These are phyloP conservation scores for Paramecium bursaria DNA, from an alignment of 73 alveolate genomes.

Conservation along the genomic window DNA sequence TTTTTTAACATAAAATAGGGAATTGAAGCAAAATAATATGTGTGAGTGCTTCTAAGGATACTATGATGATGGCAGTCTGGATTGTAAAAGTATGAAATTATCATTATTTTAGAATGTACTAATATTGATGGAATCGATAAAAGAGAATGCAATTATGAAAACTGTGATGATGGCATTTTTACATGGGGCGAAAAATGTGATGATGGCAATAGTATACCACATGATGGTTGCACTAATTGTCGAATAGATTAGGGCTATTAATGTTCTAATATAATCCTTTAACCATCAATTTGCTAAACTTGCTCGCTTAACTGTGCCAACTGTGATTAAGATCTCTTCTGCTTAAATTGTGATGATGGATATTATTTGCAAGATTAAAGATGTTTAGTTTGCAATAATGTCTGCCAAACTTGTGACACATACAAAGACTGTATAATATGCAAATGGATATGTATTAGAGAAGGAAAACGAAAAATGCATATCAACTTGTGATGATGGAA, in stretches of 20 bases:
- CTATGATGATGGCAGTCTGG: too few species aligned
- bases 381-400: neutral
- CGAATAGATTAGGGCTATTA: neutral
- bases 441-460: neutral
- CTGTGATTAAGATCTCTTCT: neutral
- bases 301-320: neutral
- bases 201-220: conserved; percentile 4
- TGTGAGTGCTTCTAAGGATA: too few species aligned
- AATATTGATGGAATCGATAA: too few species aligned
- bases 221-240: conserved; percentile 24
- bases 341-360: conserved; percentile 11
- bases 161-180: conserved; percentile 14
- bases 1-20: too few species aligned
- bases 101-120: too few species aligned
- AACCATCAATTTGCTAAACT: conserved; percentile 1
- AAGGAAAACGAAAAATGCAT: neutral
- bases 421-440: neutral
- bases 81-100: too few species aligned
- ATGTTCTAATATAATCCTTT: neutral
- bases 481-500: conserved; percentile 16
- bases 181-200: conserved; percentile 44
- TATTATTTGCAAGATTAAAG: conserved; percentile 1
- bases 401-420: neutral
- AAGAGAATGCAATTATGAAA: neutral
- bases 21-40: too few species aligned